Evolutionary conservation across 768 basidiomycete genomes (phyloP), one percentile per base, ranked within the genome.

Genomic region (Lactarius indigo): DNA sequence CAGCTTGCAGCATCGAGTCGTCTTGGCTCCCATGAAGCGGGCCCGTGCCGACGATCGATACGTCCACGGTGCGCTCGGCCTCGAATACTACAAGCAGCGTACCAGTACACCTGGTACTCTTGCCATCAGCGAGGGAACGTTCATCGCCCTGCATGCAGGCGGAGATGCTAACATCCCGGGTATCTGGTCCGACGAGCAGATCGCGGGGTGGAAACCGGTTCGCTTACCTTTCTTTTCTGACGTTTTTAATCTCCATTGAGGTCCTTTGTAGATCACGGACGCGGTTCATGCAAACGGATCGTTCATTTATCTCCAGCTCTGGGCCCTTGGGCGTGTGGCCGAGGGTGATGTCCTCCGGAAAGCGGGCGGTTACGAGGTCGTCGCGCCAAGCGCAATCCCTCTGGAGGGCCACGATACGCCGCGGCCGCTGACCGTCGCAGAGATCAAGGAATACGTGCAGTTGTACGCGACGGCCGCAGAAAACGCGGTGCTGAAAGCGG

Each of bases 91-190:
- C n/a, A 61, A 75, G 10, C 84, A 85, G 70, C 80, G 85, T 1
- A 79, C 75, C 7, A 76, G 77, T 54, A 69, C 73, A 0, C 80
- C 82, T 0, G 87, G 87, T 0, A 86, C 83, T 1, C 74, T 89
- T 17, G 74, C 85, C 47, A 81, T 91, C 66, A 75, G 84, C 3
- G 87, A 89, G 73, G 86, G 80, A 0, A 85, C 86, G 1, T 77
- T 81, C 60, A 82, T 90, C 58, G 79, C 83, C 0, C 73, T 74
- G 1, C 70, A 80, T 8, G 84, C 85, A 83, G 84, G 7, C 84
- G 85, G 4, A n/a, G n/a, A n/a, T n/a, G n/a, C n/a, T n/a, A n/a
- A 77, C 64, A 76, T 79, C 1, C 84, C 85, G 0, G 85, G 86
- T 0, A 80, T 86, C 33, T 85, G 79, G 76, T 79, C 70, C 13